These are phyloP conservation scores for Paracoccidioides lutzii DNA, from an alignment of 2,329 filamentous ascomycete genomes.

Conservation along the genomic window DNA sequence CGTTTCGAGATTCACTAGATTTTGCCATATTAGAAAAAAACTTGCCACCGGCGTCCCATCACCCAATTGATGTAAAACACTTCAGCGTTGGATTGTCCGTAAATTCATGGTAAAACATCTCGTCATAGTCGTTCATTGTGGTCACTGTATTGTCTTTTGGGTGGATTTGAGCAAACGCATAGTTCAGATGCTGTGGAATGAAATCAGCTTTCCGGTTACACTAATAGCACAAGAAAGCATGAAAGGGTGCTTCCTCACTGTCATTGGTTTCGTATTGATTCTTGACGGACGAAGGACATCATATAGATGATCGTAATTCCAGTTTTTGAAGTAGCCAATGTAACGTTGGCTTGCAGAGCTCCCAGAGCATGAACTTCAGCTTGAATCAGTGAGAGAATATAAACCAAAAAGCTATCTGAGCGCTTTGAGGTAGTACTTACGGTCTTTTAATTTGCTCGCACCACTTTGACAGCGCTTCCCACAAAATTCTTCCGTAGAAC, in stretches of 20 bases:
- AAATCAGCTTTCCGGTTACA: slow-evolving; percentile 2
- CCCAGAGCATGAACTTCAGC: background rate
- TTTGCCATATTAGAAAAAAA: slow-evolving; percentile 2
- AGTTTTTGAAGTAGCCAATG: slow-evolving; percentile 28
- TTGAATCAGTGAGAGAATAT: slow-evolving; percentile 3
- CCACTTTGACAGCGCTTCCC: slow-evolving; percentile 3
- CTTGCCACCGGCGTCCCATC: slow-evolving; percentile 6
- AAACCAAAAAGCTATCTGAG: background rate
- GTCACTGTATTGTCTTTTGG: background rate
- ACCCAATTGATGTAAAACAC: slow-evolving; percentile 5
- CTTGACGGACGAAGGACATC: slow-evolving; percentile 5
- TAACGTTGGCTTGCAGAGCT: slow-evolving; percentile 6
- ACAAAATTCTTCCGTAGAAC: slow-evolving; percentile 1
- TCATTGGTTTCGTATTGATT: slow-evolving; percentile 6
- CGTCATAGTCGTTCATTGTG: background rate
- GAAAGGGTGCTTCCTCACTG: slow-evolving; percentile 1
- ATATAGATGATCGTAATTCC: slow-evolving; percentile 11
- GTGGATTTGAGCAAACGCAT: slow-evolving; percentile 24
- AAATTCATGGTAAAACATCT: slow-evolving; percentile 3
- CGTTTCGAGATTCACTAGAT: slow-evolving; percentile 1
- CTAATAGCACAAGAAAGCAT: background rate
- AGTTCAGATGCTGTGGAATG: slow-evolving; percentile 18
- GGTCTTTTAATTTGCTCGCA: slow-evolving; percentile 1
- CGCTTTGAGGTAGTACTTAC: background rate
- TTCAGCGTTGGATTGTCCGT: slow-evolving; percentile 5